Base-by-base conservation (phyloP, 73 alveolate species). In the Paramecium primaurelia region DNA sequence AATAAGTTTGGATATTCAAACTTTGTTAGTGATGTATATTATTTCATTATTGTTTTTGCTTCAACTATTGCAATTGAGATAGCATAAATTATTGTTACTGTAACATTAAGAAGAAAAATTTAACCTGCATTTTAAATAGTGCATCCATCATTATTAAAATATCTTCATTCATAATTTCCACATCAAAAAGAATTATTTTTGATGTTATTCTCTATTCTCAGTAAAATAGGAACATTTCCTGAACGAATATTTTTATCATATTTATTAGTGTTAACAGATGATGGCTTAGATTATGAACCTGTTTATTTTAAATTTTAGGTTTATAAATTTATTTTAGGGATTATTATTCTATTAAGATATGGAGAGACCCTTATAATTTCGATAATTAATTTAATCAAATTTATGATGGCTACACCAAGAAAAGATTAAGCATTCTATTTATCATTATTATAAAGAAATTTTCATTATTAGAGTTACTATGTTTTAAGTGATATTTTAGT, bases 121-220 rank as follows among this genome's bases (percentile, higher is more conserved):
- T 42, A 47, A 16, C 91, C 91, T 20, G 91, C 91, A 18, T 80
- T 80, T 80, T 80, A 80, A 47, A 47, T 80, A 4, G 73, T 80
- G 11, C 91, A 80, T 80, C 91, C 91, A 26, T 45, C 71, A 6
- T 45, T 80, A 25, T 64, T 42, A 26, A 45, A 80, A 80, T 80
- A 80, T 45, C 49, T 42, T 18, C 91, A 80, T 12, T 28, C 47
- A 2, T 45, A 40, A 49, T 80, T 42, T 47, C 91, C 91, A 40
- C 91, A 80, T 26, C 32, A 40, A 7, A 25, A 49, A 47, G 91
- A 80, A 44, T 6, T 80, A 44, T 42, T 45, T 80, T 47, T 25
- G 34, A 80, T 80, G 71, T 47, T 80, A 10, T 80, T 26, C 25
- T 45, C 77, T 11, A 80, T 80, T 26, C 28, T 47, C 12, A 26